phyloP scores from a whole-genome alignment of 495 filamentous ascomycete genomes.

The Glonium stellatum region DNA sequence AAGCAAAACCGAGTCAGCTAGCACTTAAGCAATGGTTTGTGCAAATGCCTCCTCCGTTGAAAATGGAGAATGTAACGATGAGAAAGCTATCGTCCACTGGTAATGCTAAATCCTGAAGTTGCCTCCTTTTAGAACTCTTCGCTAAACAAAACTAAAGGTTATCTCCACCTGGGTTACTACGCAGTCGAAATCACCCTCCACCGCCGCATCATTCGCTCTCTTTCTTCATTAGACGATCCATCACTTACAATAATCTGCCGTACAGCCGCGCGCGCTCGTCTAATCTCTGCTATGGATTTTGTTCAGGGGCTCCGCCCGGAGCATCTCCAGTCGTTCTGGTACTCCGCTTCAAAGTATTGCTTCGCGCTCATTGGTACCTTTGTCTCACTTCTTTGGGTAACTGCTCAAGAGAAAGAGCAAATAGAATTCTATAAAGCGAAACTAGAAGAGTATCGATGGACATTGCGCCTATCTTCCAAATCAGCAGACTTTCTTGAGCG shows the following conservation, averaged over 20 bases:
- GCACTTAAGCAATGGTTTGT: conserved; percentile 55
- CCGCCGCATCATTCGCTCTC: conserved; percentile 51
- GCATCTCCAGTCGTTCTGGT: conserved; percentile 65
- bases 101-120: conserved; percentile 26
- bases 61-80: conserved; percentile 42
- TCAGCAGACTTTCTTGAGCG: conserved; percentile 26
- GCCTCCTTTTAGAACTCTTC: conserved; percentile 33
- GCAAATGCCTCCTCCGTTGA: conserved; percentile 45
- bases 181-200: conserved; percentile 57
- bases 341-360: conserved; percentile 29
- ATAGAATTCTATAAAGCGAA: conserved; percentile 23
- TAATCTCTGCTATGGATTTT: conserved; percentile 72
- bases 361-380: conserved; percentile 28
- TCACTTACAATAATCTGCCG: conserved; percentile 33
- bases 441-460: conserved; percentile 28
- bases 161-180: conserved; percentile 56
- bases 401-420: conserved; percentile 22
- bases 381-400: conserved; percentile 25
- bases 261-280: conserved; percentile 45
- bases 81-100: conserved; percentile 25
- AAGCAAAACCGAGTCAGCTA: conserved; percentile 55
- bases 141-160: conserved; percentile 40
- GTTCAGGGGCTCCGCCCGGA: conserved; percentile 65
- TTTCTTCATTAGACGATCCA: conserved; percentile 42
- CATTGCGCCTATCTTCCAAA: conserved; percentile 21